Conservation (phyloP, 495 filamentous ascomycete species). For the Apodospora peruviana region DNA sequence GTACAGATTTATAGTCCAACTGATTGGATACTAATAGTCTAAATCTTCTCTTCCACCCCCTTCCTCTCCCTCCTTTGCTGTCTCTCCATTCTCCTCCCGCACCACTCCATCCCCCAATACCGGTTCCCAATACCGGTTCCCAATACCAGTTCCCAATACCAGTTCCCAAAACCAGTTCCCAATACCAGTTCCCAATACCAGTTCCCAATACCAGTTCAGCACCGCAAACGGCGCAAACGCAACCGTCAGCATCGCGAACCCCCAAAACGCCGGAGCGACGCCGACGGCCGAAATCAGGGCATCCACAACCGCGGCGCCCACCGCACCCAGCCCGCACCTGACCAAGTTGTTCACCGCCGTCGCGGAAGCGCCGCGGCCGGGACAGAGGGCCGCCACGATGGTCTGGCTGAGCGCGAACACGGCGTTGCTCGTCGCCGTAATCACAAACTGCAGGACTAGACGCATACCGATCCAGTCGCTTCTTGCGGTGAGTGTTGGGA, state of each 20-base stretch:
- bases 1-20: no score
- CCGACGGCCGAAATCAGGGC: constrained; percentile 43
- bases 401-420: constrained; percentile 33
- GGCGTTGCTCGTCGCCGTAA: constrained; percentile 35
- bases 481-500: constrained; percentile 24
- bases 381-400: constrained; percentile 55
- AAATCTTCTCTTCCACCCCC: background rate
- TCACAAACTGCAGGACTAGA: constrained; percentile 41
- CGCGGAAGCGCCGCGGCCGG: constrained; percentile 35
- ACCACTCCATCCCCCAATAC: background rate
- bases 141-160: no score
- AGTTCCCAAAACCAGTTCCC: no score
- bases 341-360: constrained; percentile 62
- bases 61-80: background rate
- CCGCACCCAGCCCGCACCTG: constrained; percentile 57
- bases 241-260: constrained; percentile 4
- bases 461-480: constrained; percentile 27
- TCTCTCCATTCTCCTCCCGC: background rate
- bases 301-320: constrained; percentile 54
- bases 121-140: no score
- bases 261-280: constrained; percentile 1
- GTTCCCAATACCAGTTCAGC: constrained; percentile 8
- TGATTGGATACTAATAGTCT: no score
- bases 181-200: constrained; percentile 4
- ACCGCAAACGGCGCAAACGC: constrained; percentile 1